Evolutionary conservation across 306 rosid genomes (phyloP).

Genomic region (Carpinus fangiana): DNA sequence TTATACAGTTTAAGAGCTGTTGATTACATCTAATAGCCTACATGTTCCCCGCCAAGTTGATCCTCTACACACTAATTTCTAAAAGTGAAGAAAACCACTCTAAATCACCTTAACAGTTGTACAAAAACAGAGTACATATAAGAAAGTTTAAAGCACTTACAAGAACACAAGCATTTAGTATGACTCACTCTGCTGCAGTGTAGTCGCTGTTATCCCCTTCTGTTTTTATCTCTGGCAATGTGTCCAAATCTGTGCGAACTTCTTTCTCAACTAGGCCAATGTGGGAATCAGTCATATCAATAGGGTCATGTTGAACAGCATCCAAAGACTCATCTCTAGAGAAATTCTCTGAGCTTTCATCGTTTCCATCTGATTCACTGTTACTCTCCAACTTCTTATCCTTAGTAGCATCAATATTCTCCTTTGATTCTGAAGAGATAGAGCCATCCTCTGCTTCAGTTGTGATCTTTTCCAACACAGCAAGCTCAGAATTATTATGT

Average conservation of each 20-base stretch:
- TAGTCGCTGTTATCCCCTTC: slow-evolving; percentile 57
- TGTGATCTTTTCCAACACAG: slow-evolving; percentile 34
- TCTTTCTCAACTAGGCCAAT: slow-evolving; percentile 42
- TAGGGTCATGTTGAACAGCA: slow-evolving; percentile 54
- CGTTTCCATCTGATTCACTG: slow-evolving; percentile 29
- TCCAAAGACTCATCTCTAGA: slow-evolving; percentile 36
- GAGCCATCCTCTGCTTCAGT: slow-evolving; percentile 36
- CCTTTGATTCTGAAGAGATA: slow-evolving; percentile 29
- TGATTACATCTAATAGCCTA: slow-evolving; percentile 41
- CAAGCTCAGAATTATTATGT: slow-evolving; percentile 23
- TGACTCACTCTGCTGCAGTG: slow-evolving; percentile 56
- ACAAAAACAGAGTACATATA: slow-evolving; percentile 15
- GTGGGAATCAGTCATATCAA: slow-evolving; percentile 64
- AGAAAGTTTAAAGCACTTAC: slow-evolving; percentile 27
- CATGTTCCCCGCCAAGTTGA: slow-evolving; percentile 32
- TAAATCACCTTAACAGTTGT: slow-evolving; percentile 23
- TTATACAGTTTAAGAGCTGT: slow-evolving; percentile 43
- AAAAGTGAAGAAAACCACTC: slow-evolving; percentile 33
- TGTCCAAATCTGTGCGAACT: slow-evolving; percentile 62
- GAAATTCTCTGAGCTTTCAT: slow-evolving; percentile 37
- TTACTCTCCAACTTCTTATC: slow-evolving; percentile 42
- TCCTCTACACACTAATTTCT: slow-evolving; percentile 34
- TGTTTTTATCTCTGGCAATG: slow-evolving; percentile 60
- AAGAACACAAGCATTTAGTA: slow-evolving; percentile 15
- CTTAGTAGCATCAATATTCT: slow-evolving; percentile 33